These are phyloP conservation scores for Artemisia tridentata DNA, from an alignment of 129 eudicot genomes.

Conservation along the genomic window DNA sequence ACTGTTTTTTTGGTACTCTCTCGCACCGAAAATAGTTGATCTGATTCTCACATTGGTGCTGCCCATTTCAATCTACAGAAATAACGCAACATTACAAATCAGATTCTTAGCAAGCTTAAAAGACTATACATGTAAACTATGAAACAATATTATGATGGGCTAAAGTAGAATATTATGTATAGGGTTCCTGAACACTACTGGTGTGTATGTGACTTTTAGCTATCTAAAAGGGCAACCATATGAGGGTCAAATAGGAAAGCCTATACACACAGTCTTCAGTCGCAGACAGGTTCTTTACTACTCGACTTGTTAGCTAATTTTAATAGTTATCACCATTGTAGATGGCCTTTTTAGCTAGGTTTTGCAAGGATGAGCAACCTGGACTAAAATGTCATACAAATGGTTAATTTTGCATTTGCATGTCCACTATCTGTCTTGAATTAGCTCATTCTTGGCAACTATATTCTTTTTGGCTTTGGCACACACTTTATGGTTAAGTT, in stretches of 20 bases:
- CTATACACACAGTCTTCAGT: background rate
- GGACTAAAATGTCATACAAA: too few relatives aligned
- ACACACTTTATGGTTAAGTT: too few relatives aligned
- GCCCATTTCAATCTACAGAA: too few relatives aligned
- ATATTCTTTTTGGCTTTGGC: too few relatives aligned
- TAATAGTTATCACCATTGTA: background rate
- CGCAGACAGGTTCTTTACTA: too few relatives aligned
- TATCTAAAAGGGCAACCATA: background rate
- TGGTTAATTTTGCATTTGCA: too few relatives aligned
- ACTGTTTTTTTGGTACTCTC: conserved; percentile 71
- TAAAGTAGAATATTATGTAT: background rate
- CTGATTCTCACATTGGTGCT: conserved; percentile 82
- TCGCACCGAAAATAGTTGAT: conserved; percentile 87
- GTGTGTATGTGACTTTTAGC: background rate
- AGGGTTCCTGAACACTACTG: too few relatives aligned
- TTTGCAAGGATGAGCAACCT: background rate
- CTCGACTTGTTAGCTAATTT: background rate
- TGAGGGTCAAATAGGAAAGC: background rate
- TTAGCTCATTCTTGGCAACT: too few relatives aligned
- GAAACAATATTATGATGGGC: background rate
- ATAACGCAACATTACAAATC: background rate
- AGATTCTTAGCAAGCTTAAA: background rate
- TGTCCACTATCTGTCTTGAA: too few relatives aligned
- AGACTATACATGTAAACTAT: background rate
- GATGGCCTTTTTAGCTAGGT: background rate